These are phyloP conservation scores for Pythium vanterpoolii DNA, from an alignment of 352 stramenopile species.

Conservation along the genomic window DNA sequence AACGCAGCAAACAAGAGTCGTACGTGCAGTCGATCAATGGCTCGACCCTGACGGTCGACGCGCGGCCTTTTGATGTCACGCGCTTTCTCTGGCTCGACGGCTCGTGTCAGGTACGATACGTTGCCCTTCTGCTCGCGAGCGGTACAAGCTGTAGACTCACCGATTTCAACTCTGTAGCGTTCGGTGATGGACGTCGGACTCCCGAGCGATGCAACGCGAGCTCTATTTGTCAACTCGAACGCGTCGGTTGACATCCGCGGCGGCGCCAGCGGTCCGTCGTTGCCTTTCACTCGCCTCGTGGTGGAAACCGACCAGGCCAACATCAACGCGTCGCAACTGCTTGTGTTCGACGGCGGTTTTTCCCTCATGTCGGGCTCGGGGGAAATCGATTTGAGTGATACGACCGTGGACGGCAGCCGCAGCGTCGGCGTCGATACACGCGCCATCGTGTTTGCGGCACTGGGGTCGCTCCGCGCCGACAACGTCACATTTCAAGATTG, in stretches of 20 bases:
- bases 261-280: constrained; percentile 10
- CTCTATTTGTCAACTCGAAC: constrained; percentile 43
- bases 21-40: constrained; percentile 31
- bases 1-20: constrained; percentile 30
- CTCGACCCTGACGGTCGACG: constrained; percentile 24
- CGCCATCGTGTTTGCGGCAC: constrained; percentile 34
- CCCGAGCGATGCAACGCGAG: constrained; percentile 24
- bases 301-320: constrained; percentile 45
- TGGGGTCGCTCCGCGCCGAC: constrained; percentile 42
- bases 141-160: too few relatives aligned
- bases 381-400: constrained; percentile 42
- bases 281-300: constrained; percentile 33
- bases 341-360: constrained; percentile 33
- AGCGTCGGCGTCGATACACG: constrained; percentile 27
- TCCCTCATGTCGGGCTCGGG: constrained; percentile 40
- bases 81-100: constrained; percentile 66
- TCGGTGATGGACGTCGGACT: constrained; percentile 39
- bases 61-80: constrained; percentile 32
- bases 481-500: constrained; percentile 52
- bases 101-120: constrained; percentile 57
- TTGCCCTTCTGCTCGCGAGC: too few relatives aligned
- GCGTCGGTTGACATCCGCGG: constrained; percentile 43
- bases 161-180: too few relatives aligned
- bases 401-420: constrained; percentile 38
- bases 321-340: constrained; percentile 40